phyloP scores from a whole-genome alignment of 176 grass and related monocot species.

The Lolium perenne region DNA sequence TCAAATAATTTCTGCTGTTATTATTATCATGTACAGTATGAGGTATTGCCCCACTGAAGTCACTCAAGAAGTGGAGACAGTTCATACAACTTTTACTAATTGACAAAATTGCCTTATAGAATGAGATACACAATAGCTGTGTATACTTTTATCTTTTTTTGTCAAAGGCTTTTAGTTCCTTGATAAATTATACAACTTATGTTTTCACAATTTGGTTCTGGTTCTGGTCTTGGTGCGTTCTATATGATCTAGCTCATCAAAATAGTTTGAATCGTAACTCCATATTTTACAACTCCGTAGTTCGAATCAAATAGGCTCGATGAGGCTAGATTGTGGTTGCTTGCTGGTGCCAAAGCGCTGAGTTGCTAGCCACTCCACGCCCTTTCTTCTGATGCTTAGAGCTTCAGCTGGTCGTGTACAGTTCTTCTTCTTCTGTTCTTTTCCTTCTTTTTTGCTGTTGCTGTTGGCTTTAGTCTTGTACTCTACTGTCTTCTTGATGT shows the following conservation, averaged over 20 bases:
- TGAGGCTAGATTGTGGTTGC: too few relatives aligned
- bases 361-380: too few relatives aligned
- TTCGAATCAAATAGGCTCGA: too few relatives aligned
- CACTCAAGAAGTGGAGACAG: constrained; percentile 15
- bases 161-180: neutral
- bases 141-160: neutral
- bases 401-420: too few relatives aligned
- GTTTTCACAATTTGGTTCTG: neutral
- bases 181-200: neutral
- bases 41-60: neutral
- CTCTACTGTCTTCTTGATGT: too few relatives aligned
- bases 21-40: constrained; percentile 9
- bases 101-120: neutral
- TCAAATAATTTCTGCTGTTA: neutral
- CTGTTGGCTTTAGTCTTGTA: too few relatives aligned
- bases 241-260: neutral
- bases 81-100: neutral
- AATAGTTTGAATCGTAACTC: neutral
- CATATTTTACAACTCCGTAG: neutral
- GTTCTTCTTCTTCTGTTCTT: too few relatives aligned
- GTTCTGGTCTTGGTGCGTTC: neutral
- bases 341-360: too few relatives aligned
- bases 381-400: too few relatives aligned
- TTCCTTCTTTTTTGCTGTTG: too few relatives aligned
- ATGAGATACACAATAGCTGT: neutral